Percentiles rank a stretch among this genome's conserved stretches.
Evolutionary conservation across 257 asterid species (phyloP).

Genomic region (Solanum microdontum): DNA sequence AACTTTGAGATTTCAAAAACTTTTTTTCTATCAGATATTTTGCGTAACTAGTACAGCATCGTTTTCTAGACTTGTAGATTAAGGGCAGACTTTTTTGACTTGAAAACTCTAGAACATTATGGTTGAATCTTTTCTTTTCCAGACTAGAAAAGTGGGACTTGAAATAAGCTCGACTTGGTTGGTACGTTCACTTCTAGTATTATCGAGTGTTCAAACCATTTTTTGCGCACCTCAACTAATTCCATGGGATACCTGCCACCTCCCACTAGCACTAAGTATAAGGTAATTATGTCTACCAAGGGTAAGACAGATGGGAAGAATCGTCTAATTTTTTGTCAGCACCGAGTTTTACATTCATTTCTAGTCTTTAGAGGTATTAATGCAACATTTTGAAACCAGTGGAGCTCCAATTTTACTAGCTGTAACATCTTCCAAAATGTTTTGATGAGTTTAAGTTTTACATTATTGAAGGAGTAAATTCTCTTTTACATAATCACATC

Average conservation of each 20-base stretch:
- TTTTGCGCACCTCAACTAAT: no score
- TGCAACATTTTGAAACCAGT: neutral
- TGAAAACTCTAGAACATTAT: neutral
- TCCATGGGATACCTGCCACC: no score
- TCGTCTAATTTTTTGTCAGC: no score
- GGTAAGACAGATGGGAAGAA: no score
- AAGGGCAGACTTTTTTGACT: neutral
- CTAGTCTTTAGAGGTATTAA: neutral
- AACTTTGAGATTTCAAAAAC: neutral
- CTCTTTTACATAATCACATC: neutral
- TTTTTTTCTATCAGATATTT: neutral
- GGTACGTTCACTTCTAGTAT: neutral
- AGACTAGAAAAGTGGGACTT: neutral
- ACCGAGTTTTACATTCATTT: no score
- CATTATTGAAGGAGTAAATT: neutral
- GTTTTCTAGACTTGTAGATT: neutral
- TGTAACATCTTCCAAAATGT: neutral
- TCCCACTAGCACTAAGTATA: no score
- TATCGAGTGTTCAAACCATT: no score
- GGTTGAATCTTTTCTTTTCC: neutral
- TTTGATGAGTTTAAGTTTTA: neutral
- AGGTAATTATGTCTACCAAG: no score
- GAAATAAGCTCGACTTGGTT: neutral
- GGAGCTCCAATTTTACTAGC: neutral
- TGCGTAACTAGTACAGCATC: neutral